Percentiles rank a stretch among this genome's conserved stretches.
These are phyloP conservation scores for Ceratobasidium sp. DNA, from an alignment of 1,284 basidiomycete species.

Conservation along the genomic window DNA sequence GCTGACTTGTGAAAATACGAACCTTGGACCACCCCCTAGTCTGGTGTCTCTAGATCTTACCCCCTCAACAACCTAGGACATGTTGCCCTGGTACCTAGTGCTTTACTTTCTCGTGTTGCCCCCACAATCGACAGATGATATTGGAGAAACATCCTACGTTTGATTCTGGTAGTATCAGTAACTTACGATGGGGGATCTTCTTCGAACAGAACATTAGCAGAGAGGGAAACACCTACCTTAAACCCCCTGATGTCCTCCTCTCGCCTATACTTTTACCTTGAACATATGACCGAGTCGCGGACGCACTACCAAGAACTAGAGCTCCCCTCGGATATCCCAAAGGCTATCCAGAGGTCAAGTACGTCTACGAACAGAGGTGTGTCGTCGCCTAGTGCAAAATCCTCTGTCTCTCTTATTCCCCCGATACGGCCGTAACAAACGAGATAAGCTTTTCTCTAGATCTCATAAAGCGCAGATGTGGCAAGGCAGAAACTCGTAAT, in stretches of 20 bases:
- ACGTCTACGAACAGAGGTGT: neutral
- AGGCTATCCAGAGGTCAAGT: neutral
- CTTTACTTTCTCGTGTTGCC: neutral
- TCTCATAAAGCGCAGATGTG: constrained; percentile 6
- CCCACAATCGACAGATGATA: neutral
- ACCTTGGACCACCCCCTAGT: neutral
- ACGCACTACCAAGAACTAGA: neutral
- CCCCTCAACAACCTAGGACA: neutral
- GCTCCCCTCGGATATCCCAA: neutral
- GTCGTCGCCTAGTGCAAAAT: neutral
- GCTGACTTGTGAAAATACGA: neutral
- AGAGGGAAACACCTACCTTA: neutral
- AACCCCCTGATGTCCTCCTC: neutral
- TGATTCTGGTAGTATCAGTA: neutral
- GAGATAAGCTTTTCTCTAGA: constrained; percentile 19
- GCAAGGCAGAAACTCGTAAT: neutral
- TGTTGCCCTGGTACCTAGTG: neutral
- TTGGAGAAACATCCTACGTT: neutral
- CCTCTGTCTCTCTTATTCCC: neutral
- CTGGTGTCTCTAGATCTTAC: neutral
- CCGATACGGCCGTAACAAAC: neutral
- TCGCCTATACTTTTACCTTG: neutral
- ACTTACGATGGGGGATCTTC: neutral
- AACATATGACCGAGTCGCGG: neutral
- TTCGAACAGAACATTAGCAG: neutral